Conservation (phyloP, 2,329 filamentous ascomycete species). For the Hypocrella siamensis region DNA sequence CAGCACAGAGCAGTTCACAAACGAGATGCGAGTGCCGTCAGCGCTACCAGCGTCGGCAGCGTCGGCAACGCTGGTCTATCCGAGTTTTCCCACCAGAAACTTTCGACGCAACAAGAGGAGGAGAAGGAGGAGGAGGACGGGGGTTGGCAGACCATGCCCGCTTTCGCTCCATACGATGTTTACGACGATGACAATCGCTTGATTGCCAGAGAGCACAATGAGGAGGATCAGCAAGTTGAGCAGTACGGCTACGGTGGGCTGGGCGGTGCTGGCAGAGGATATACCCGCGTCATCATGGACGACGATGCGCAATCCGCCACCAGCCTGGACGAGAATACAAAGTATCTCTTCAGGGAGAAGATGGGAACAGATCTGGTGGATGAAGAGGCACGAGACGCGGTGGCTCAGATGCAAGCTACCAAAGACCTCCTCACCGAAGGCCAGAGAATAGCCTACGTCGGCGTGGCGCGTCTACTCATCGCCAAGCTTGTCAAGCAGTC, state of each 20-base stretch:
- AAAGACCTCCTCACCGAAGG: constrained; percentile 92
- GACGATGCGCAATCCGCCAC: constrained; percentile 89
- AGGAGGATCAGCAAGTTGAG: constrained; percentile 53
- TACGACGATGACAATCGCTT: constrained; percentile 89
- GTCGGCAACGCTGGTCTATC: constrained; percentile 28
- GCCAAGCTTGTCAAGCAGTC: constrained; percentile 59
- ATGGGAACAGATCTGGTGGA: constrained; percentile 35
- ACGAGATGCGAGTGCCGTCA: constrained; percentile 23
- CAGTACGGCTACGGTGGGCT: constrained; percentile 57
- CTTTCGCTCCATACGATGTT: constrained; percentile 82
- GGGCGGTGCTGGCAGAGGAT: constrained; percentile 84
- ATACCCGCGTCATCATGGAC: constrained; percentile 87
- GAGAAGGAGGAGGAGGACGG: constrained; percentile 43
- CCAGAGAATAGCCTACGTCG: constrained; percentile 91
- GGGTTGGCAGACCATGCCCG: constrained; percentile 87
- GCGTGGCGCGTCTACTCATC: constrained; percentile 69
- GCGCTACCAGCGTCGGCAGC: constrained; percentile 11
- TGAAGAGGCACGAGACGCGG: constrained; percentile 70
- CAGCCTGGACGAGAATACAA: constrained; percentile 93
- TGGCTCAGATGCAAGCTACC: constrained; percentile 86
- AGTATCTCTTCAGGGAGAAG: constrained; percentile 78
- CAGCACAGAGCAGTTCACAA: constrained; percentile 11
- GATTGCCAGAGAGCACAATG: constrained; percentile 65
- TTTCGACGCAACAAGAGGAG: constrained; percentile 41
- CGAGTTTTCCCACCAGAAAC: constrained; percentile 82